Evolutionary conservation across 2,329 filamentous ascomycete genomes (phyloP), one percentile per base, ranked within the genome.

Genomic region (Venturia nashicola): DNA sequence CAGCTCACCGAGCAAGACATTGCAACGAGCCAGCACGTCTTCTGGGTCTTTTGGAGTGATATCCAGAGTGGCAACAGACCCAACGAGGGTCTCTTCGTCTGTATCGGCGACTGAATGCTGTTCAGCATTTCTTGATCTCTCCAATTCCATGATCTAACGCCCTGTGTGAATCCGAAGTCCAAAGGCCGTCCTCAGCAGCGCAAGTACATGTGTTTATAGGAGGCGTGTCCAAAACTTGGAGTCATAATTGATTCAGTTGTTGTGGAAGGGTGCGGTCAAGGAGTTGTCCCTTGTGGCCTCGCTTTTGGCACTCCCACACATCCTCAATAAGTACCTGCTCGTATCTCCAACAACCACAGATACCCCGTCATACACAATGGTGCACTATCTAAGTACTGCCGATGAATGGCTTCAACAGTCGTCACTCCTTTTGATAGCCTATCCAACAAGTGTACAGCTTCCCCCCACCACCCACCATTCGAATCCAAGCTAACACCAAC

Each of bases 361-460:
- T 51, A 51, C 46, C 11, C 4, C 54, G 27, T 20, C n/a, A 43
- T 44, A 64, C 61, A 43, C 59, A 46, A 55, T 57, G 27, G 96
- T 96, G 92, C 87, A 89, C 2, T 86, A 89, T 74, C 86, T 96
- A 73, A 79, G 83, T 61, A 91, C 90, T 65, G 89, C 89, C 76
- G 87, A 96, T 76, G 88, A 92, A 78, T 99, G 91, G 89, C 89
- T 97, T 69, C 86, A 88, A 70, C 89, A 97, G 76, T 96, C 93
- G 16, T 80, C 86, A 20, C 85, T 92, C 66, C 86, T 99, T 65
- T 81, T 99, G 63, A 85, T 94, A 77, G 93, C 94, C 64, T 86
- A 90, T 59, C 94, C 94, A 4, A 84, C 84, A 42, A 91, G 89
- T 48, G 93, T 96, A 84, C 67, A 84, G 78, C 39, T 27, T 27